Base-by-base conservation (phyloP, 2,329 filamentous ascomycete genomes). In the Penicillium sp. region DNA sequence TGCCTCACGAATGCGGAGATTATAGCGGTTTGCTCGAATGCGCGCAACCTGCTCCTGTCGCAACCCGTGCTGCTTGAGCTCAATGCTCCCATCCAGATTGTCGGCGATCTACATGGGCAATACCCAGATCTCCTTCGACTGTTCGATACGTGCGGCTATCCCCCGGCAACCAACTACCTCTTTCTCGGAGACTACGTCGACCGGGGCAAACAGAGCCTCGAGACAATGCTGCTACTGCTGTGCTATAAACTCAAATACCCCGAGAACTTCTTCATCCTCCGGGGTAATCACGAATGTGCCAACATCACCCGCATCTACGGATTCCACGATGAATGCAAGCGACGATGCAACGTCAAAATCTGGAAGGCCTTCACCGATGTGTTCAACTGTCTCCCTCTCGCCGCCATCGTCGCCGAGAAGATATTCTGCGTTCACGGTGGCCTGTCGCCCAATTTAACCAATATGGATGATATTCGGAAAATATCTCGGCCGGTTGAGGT, bases 201-300 rank as follows among this genome's bases (percentile, higher is more conserved):
- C 53, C 45, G 48, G 51, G 43, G 62, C 60, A 58, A 57, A 49
- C 48, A 57, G n/a, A 60, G 37, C 30, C 30, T 35, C n/a, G 48
- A 55, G 43, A 59, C 46, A 42, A 59, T 56, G 53, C 26, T 56
- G 40, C 11, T 56, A 13, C 30, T 56, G 1, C 13, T 56, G 37
- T 56, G 53, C 43, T 56, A 46, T 42, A 56, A 56, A 30, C 53
- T 56, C 30, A 56, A 56, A 37, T 56, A 56, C 25, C 53, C 53
- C 6, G 53, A 56, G 19, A 56, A 56, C 19, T 56, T 56, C 26
- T 56, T 56, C 10, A 37, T 56, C 14, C 53, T 56, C 11, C 53
- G 53, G 8, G 53, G 53, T 7, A 56, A 56, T 26, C 53, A 56
- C 30, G 53, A 56, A 48, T 56, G 53, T 35, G 53, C 53, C 22